These are phyloP conservation scores for Trichoderma brevicompactum DNA, from an alignment of 2,329 filamentous ascomycete genomes.

Conservation along the genomic window DNA sequence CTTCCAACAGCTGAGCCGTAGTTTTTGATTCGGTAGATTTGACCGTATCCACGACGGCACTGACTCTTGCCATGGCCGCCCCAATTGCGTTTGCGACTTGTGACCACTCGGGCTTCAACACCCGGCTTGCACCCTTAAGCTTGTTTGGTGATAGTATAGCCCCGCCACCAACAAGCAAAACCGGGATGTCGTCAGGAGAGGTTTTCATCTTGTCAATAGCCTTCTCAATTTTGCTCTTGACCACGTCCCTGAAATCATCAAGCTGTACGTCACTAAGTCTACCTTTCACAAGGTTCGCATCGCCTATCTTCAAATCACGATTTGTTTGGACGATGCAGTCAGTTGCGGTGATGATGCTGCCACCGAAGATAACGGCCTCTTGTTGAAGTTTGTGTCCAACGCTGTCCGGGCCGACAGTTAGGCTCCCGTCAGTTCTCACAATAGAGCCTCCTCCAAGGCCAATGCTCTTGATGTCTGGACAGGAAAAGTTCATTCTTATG, in stretches of 20 bases:
- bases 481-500: slow-evolving; percentile 65
- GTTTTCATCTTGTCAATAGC: slow-evolving; percentile 67
- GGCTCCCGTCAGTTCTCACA: slow-evolving; percentile 46
- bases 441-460: slow-evolving; percentile 64
- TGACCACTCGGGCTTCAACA: slow-evolving; percentile 61
- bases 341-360: slow-evolving; percentile 61
- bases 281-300: slow-evolving; percentile 43
- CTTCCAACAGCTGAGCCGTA: slow-evolving; percentile 44
- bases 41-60: slow-evolving; percentile 56
- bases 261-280: slow-evolving; percentile 43
- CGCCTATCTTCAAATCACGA: slow-evolving; percentile 46
- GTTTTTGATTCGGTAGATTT: slow-evolving; percentile 52
- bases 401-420: slow-evolving; percentile 64
- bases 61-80: slow-evolving; percentile 64
- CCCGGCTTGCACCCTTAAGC: slow-evolving; percentile 59
- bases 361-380: slow-evolving; percentile 61
- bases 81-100: slow-evolving; percentile 68
- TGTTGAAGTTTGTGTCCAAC: slow-evolving; percentile 61
- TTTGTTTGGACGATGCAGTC: slow-evolving; percentile 53
- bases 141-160: slow-evolving; percentile 61
- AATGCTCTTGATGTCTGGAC: slow-evolving; percentile 62
- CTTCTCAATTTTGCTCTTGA: slow-evolving; percentile 58
- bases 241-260: slow-evolving; percentile 43
- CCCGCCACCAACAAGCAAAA: slow-evolving; percentile 67
- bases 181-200: slow-evolving; percentile 61